A percentile compares a stretch with the other conserved stretches of the same genome.
These are phyloP conservation scores for Hirschfeldia incana DNA, from an alignment of 345 rosid genomes.

Conservation along the genomic window DNA sequence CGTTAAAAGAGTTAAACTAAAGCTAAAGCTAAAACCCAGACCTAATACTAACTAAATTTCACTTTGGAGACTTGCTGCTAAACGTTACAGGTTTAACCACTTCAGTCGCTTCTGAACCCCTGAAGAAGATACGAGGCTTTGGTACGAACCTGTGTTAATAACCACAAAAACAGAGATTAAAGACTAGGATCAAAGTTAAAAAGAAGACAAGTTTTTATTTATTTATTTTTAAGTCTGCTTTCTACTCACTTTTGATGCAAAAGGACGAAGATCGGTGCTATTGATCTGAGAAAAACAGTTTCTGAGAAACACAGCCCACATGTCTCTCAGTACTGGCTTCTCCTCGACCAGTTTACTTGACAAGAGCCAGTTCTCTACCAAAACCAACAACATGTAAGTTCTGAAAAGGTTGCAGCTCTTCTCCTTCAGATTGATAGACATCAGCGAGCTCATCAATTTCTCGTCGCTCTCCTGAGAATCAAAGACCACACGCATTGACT, in stretches of 20 bases:
- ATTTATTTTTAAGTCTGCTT: neutral
- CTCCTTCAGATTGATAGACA: conserved; percentile 46
- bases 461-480: conserved; percentile 58
- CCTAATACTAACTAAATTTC: conserved; percentile 2
- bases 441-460: conserved; percentile 53
- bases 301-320: conserved; percentile 73
- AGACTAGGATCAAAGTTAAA: neutral
- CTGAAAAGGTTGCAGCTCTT: conserved; percentile 63
- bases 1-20: neutral
- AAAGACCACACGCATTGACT: conserved; percentile 12
- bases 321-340: conserved; percentile 56
- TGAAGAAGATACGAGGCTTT: conserved; percentile 69
- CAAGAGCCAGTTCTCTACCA: conserved; percentile 77
- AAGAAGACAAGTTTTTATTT: neutral
- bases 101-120: conserved; percentile 37
- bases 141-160: conserved; percentile 62
- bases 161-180: neutral
- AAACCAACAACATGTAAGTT: conserved; percentile 58
- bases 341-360: conserved; percentile 44
- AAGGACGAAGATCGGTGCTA: conserved; percentile 72
- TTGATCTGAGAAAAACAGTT: conserved; percentile 73
- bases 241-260: conserved; percentile 68
- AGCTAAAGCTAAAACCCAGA: neutral
- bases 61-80: neutral
- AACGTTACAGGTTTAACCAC: neutral